Conservation (phyloP, 768 basidiomycete species). For the Leucocoprinus birnbaumii region DNA sequence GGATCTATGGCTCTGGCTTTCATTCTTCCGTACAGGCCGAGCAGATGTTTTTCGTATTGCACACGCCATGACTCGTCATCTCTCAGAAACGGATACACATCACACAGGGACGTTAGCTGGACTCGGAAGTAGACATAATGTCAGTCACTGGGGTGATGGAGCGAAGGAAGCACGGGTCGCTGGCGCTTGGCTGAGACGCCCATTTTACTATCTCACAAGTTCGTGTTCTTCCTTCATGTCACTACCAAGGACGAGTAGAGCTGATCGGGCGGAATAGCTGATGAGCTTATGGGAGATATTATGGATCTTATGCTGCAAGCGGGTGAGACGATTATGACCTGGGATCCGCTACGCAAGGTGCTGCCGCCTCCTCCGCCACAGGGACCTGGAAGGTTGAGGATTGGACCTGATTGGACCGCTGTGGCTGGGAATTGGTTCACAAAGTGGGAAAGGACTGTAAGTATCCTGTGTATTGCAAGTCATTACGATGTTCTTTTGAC, state of each 20-base stretch:
- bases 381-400: constrained; percentile 31
- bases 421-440: constrained; percentile 38
- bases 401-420: constrained; percentile 36
- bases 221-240: not conserved
- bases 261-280: constrained; percentile 20
- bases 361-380: constrained; percentile 32
- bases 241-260: not conserved
- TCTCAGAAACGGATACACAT: constrained; percentile 35
- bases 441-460: constrained; percentile 36
- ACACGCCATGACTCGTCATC: constrained; percentile 32
- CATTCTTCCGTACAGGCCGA: constrained; percentile 35
- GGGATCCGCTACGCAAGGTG: constrained; percentile 35
- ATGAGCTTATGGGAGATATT: constrained; percentile 34
- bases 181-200: constrained; percentile 31
- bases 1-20: constrained; percentile 38
- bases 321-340: constrained; percentile 34
- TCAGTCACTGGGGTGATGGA: constrained; percentile 38
- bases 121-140: constrained; percentile 33
- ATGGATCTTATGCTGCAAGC: constrained; percentile 35
- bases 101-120: constrained; percentile 35
- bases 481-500: not conserved
- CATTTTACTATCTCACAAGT: constrained; percentile 36
- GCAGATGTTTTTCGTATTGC: constrained; percentile 33
- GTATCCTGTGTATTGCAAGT: not conserved
- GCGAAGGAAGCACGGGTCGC: constrained; percentile 35